Base-by-base conservation (phyloP, 345 rosid species). In the Arabidopsis arenosa region DNA sequence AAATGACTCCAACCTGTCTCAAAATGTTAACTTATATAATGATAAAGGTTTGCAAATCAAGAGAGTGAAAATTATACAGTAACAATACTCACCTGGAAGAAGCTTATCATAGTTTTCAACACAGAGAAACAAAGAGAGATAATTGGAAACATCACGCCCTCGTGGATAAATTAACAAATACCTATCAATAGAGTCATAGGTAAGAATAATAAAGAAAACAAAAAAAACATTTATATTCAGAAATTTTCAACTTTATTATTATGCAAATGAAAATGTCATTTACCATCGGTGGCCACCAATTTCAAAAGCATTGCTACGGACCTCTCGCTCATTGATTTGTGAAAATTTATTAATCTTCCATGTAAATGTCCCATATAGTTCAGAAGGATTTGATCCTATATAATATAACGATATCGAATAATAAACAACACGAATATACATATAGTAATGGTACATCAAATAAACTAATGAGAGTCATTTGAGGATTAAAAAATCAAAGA, bases 401-500 rank as follows among this genome's bases (percentile, higher is more conserved):
- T 12, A 6, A 54, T 54, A 28, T 4, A 54, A 54, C 59, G 12
- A 54, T 12, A 5, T 12, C 17, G 7, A 12, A 5, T 28, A 1
- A 23, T 54, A 26, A 5, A 53, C 35, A 52, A 14, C 10, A 52
- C 57, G n/a, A 23, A 51, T 1, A 26, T 35, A 9, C 7, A 5
- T 52, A 23, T 52, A 23, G 7, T 47, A 6, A n/a, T 5, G 51
- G 6, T 45, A 28, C 51, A 45, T 0, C 12, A 10, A 23, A 0
- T 3, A 21, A 52, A 4, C 1, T 43, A 12, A 12, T 6, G 6
- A 43, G 47, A 43, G 57, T 86, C 90, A 18, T 49, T 18, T 30
- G 9, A 30, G 5, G 18, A 18, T 9, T 4, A 11, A 26, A 54
- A 7, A 53, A 28, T 2, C 8, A 28, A 55, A 13, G 9, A 55